Evolutionary conservation across 805 yeast genomes (phyloP).

Genomic region (Jamesozyma rosinii): DNA sequence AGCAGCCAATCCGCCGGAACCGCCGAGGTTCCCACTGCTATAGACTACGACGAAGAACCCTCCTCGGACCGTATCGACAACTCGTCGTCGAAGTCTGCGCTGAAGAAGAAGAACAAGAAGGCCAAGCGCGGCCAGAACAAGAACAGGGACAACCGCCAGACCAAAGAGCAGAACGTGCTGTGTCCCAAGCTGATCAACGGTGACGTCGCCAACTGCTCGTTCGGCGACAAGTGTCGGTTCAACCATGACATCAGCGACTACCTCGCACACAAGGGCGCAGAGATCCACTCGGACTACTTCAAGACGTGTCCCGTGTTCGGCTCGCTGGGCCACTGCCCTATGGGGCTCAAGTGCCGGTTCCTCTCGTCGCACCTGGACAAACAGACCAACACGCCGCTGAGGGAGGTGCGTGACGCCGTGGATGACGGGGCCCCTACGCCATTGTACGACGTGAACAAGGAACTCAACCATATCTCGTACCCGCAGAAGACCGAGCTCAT

Average conservation of each 20-base stretch:
- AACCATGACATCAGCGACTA: conserved; percentile 68
- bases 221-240: conserved; percentile 68
- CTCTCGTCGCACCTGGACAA: conserved; percentile 48
- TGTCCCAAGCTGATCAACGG: conserved; percentile 57
- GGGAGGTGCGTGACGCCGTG: not conserved
- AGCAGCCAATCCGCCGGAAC: conserved; percentile 1
- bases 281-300: conserved; percentile 46
- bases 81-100: conserved; percentile 23
- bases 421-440: not conserved
- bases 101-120: conserved; percentile 18
- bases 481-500: conserved; percentile 31
- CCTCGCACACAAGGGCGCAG: conserved; percentile 55
- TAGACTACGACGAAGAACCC: conserved; percentile 37
- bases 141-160: conserved; percentile 64
- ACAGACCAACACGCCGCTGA: not conserved
- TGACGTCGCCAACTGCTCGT: conserved; percentile 41
- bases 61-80: conserved; percentile 13
- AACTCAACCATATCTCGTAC: conserved; percentile 51
- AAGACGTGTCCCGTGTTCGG: conserved; percentile 67
- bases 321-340: conserved; percentile 82
- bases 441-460: conserved; percentile 36
- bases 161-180: conserved; percentile 50
- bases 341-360: conserved; percentile 91
- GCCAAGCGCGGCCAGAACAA: conserved; percentile 76
- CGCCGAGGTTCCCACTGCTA: not conserved